Evolutionary conservation across 1,139 yeast species (phyloP).

Genomic region (Nakaseomyces bracarensis): DNA sequence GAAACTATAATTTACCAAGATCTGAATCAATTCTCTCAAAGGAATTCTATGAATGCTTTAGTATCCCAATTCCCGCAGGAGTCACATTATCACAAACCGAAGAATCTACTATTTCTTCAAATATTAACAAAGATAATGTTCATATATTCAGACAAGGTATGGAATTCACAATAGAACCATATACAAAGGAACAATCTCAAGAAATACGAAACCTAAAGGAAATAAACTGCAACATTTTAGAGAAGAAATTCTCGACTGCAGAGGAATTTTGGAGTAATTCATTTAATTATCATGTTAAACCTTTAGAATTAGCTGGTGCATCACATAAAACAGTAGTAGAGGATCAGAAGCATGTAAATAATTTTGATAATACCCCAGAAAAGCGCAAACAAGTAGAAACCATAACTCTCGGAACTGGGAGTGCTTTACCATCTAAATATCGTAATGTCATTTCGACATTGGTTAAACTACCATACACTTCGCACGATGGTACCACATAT

Average conservation of each 20-base stretch:
- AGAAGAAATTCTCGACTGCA: slow-evolving; percentile 3
- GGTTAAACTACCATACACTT: slow-evolving; percentile 52
- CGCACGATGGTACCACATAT: slow-evolving; percentile 26
- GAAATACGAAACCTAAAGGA: slow-evolving; percentile 10
- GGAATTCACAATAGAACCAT: slow-evolving; percentile 21
- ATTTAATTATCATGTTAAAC: slow-evolving; percentile 39
- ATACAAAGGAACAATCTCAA: slow-evolving; percentile 11
- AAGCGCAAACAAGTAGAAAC: slow-evolving; percentile 51
- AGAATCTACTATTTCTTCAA: slow-evolving; percentile 15
- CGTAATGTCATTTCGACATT: slow-evolving; percentile 80
- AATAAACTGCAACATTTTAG: slow-evolving; percentile 9
- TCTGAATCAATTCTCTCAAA: slow-evolving; percentile 26
- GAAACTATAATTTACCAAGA: slow-evolving; percentile 46
- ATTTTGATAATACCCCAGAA: slow-evolving; percentile 18
- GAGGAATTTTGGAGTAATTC: slow-evolving; percentile 37
- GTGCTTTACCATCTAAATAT: slow-evolving; percentile 77
- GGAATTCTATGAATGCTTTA: slow-evolving; percentile 28
- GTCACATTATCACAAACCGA: slow-evolving; percentile 22
- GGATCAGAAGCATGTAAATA: slow-evolving; percentile 19
- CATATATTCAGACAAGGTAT: slow-evolving; percentile 22
- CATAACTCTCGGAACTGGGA: slow-evolving; percentile 85
- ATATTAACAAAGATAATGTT: slow-evolving; percentile 18
- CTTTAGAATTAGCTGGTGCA: slow-evolving; percentile 22
- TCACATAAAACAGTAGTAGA: slow-evolving; percentile 15
- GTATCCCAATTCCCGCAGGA: slow-evolving; percentile 17